Conservation (phyloP, 768 basidiomycete species). For the Roridomyces roridus region DNA sequence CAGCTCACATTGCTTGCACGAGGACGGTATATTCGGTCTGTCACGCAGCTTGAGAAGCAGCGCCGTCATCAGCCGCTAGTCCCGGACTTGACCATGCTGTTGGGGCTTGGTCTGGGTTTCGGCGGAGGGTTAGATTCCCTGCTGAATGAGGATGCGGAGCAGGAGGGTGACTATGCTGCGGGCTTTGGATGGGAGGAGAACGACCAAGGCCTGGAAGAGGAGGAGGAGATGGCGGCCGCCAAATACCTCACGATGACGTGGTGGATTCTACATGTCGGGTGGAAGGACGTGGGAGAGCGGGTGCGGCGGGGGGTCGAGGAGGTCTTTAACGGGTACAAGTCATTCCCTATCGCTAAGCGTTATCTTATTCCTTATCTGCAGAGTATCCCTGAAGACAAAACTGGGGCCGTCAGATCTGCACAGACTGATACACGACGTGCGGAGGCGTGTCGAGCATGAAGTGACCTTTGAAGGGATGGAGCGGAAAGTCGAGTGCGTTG, state of each 20-base stretch:
- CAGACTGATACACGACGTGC: conserved; percentile 71
- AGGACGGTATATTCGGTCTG: conserved; percentile 75
- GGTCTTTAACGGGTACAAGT: conserved; percentile 80
- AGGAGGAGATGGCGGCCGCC: conserved; percentile 53
- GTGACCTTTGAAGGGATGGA: conserved; percentile 65
- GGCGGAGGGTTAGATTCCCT: conserved; percentile 33
- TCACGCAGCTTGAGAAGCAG: conserved; percentile 65
- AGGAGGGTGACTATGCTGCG: conserved; percentile 25
- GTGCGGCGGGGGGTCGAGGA: conserved; percentile 79
- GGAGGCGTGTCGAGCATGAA: conserved; percentile 78
- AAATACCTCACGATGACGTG: conserved; percentile 87
- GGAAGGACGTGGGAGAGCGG: conserved; percentile 81
- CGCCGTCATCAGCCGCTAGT: conserved; percentile 55
- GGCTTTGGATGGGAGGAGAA: conserved; percentile 18
- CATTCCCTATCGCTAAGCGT: not conserved
- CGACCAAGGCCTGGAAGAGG: conserved; percentile 60
- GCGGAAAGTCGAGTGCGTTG: conserved; percentile 57
- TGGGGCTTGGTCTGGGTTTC: conserved; percentile 33
- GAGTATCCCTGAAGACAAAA: conserved; percentile 84
- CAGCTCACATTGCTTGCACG: conserved; percentile 89
- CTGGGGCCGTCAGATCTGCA: conserved; percentile 74
- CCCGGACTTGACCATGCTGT: conserved; percentile 46
- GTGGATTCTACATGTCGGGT: conserved; percentile 93
- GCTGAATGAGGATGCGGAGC: conserved; percentile 31
- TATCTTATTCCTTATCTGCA: conserved; percentile 34